A percentile compares a stretch with the other conserved stretches of the same genome.
phyloP scores from a whole-genome alignment of 352 stramenopile genomes.

The Globisporangium cylindrosporum region DNA sequence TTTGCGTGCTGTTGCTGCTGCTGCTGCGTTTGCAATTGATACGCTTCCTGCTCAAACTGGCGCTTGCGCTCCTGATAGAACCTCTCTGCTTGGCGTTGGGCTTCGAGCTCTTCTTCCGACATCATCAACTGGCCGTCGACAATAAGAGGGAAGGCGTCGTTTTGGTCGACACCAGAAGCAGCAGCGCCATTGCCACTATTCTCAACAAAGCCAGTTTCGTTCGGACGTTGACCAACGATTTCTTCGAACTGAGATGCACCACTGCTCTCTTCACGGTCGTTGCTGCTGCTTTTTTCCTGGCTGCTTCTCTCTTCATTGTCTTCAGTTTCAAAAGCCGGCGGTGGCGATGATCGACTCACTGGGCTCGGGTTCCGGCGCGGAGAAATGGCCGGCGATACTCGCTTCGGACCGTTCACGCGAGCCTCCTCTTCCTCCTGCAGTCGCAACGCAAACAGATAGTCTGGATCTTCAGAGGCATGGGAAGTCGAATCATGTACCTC shows the following conservation, averaged over 20 bases:
- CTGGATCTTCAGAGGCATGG: slow-evolving; percentile 37
- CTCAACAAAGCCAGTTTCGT: neutral
- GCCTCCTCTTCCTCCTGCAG: slow-evolving; percentile 81
- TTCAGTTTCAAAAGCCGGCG: slow-evolving; percentile 9
- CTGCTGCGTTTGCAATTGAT: slow-evolving; percentile 35
- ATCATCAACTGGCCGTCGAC: slow-evolving; percentile 58
- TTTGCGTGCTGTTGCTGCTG: slow-evolving; percentile 19
- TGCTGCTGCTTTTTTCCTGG: neutral
- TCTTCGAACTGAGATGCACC: slow-evolving; percentile 5
- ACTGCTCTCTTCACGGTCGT: slow-evolving; percentile 3
- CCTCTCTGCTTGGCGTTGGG: slow-evolving; percentile 58
- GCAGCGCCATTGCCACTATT: neutral
- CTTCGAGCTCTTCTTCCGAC: slow-evolving; percentile 61
- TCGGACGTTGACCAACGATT: neutral
- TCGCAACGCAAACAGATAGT: slow-evolving; percentile 70
- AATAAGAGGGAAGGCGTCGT: slow-evolving; percentile 40
- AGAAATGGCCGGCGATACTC: slow-evolving; percentile 10
- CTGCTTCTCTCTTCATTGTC: neutral
- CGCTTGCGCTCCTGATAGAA: slow-evolving; percentile 78
- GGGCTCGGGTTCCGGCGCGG: slow-evolving; percentile 23
- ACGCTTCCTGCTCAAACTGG: slow-evolving; percentile 40
- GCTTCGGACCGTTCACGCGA: slow-evolving; percentile 14
- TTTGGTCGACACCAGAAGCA: slow-evolving; percentile 19
- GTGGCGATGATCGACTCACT: neutral
- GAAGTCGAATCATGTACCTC: neutral